Conservation (phyloP, 2,329 filamentous ascomycete species). For the Bertia moriformis region DNA sequence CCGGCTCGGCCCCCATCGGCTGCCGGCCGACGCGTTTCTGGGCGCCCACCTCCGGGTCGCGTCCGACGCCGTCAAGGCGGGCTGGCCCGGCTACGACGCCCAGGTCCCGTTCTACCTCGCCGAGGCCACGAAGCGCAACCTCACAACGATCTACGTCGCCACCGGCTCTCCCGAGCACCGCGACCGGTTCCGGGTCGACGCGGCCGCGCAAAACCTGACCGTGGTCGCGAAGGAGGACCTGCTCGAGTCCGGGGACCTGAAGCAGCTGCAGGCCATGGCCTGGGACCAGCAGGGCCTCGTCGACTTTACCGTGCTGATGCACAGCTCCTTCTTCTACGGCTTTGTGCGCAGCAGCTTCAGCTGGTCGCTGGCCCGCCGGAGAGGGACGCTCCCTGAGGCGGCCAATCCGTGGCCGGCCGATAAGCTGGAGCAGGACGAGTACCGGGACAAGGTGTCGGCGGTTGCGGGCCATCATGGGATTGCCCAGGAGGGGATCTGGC, state of each 20-base stretch:
- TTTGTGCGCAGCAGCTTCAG: conserved; percentile 7
- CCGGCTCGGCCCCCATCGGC: conserved; percentile 5
- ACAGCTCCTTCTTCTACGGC: conserved; percentile 5
- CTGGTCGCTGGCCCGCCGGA: conserved; percentile 4
- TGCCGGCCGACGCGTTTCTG: conserved; percentile 15
- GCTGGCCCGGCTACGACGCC: conserved; percentile 17
- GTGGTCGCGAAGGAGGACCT: conserved; percentile 19
- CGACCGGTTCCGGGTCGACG: conserved; percentile 12
- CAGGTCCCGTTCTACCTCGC: conserved; percentile 20
- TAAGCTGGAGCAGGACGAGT: conserved; percentile 4
- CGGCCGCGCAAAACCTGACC: conserved; percentile 10
- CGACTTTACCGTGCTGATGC: conserved; percentile 6
- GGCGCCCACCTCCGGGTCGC: conserved; percentile 21
- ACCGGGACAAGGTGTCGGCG: conserved; percentile 6
- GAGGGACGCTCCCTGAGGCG: conserved; percentile 6
- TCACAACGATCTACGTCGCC: conserved; percentile 19
- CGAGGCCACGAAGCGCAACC: conserved; percentile 12
- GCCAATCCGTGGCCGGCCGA: conserved; percentile 2
- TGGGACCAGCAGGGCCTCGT: conserved; percentile 11
- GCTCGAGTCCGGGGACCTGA: conserved; percentile 12
- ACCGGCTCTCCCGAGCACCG: conserved; percentile 16
- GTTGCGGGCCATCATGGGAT: conserved; percentile 6
- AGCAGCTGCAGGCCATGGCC: conserved; percentile 12
- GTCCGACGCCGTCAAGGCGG: conserved; percentile 14
- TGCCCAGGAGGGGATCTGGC: conserved; percentile 7